A percentile compares a stretch with the other conserved stretches of the same genome.
These are phyloP conservation scores for Alloascoidea africana DNA, from an alignment of 805 yeast species.

Conservation along the genomic window DNA sequence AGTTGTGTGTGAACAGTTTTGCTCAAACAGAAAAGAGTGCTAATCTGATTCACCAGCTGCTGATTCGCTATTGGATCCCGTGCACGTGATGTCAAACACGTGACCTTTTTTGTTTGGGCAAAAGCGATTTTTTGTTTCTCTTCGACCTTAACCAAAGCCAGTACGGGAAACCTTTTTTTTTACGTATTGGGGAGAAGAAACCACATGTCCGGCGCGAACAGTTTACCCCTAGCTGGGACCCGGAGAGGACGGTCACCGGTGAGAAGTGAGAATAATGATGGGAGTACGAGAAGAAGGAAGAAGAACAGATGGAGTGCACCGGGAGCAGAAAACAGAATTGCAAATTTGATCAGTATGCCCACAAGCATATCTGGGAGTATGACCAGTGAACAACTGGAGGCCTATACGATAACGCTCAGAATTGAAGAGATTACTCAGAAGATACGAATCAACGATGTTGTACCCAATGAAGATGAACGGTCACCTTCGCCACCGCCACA, in stretches of 20 bases:
- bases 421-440: slow-evolving; percentile 66
- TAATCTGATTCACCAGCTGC: slow-evolving; percentile 1
- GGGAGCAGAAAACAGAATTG: slow-evolving; percentile 13
- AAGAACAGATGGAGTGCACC: slow-evolving; percentile 16
- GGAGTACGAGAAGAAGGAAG: slow-evolving; percentile 9
- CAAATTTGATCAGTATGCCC: slow-evolving; percentile 18
- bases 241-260: too few relatives aligned
- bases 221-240: too few relatives aligned
- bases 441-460: slow-evolving; percentile 33
- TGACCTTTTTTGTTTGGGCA: too few relatives aligned
- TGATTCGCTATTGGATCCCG: too few relatives aligned
- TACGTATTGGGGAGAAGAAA: too few relatives aligned
- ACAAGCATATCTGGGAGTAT: slow-evolving; percentile 29
- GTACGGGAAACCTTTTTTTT: too few relatives aligned
- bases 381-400: slow-evolving; percentile 74
- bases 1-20: slow-evolving; percentile 29
- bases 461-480: slow-evolving; percentile 30
- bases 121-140: too few relatives aligned
- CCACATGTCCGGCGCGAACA: too few relatives aligned
- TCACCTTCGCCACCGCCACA: slow-evolving; percentile 90
- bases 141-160: too few relatives aligned
- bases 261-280: too few relatives aligned
- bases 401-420: slow-evolving; percentile 43
- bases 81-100: too few relatives aligned
- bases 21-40: slow-evolving; percentile 2